phyloP scores from a whole-genome alignment of 2,329 filamentous ascomycete genomes.

The Pyrenochaeta sp. region DNA sequence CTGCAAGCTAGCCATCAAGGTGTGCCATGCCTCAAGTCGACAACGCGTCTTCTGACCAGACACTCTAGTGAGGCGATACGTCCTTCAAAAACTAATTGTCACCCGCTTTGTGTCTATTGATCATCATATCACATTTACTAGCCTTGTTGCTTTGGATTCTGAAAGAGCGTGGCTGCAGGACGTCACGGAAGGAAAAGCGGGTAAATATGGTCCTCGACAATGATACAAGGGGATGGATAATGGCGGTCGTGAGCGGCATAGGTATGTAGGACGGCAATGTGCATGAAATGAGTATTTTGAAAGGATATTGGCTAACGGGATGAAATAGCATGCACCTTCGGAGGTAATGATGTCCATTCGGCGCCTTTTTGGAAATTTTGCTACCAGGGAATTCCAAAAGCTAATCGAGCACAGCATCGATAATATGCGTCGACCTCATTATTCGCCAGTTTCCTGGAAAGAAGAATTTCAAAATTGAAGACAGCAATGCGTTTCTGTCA shows the following conservation, averaged over 20 bases:
- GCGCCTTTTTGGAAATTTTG: background rate
- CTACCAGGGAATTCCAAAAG: constrained; percentile 9
- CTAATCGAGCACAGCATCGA: constrained; percentile 65
- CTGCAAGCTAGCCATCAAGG: constrained; percentile 21
- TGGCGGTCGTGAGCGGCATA: constrained; percentile 83
- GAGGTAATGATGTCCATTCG: constrained; percentile 33
- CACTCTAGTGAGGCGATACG: background rate
- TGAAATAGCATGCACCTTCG: constrained; percentile 49
- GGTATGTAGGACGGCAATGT: constrained; percentile 61
- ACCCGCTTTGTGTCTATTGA: too few species aligned
- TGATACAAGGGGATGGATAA: constrained; percentile 92
- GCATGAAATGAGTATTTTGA: constrained; percentile 2
- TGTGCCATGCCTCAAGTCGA: constrained; percentile 15
- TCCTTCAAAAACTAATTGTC: background rate
- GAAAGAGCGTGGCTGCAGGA: constrained; percentile 15
- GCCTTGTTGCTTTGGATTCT: too few species aligned
- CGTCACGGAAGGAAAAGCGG: constrained; percentile 31
- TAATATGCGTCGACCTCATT: constrained; percentile 87
- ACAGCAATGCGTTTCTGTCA: constrained; percentile 88
- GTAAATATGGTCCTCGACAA: constrained; percentile 43
- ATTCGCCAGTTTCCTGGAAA: constrained; percentile 76
- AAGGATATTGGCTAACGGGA: constrained; percentile 19
- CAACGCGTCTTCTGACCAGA: constrained; percentile 12
- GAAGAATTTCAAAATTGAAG: constrained; percentile 83
- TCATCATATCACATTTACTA: too few species aligned